These are phyloP conservation scores for Magnaporthales sp. DNA, from an alignment of 2,329 filamentous ascomycete species.

Conservation along the genomic window DNA sequence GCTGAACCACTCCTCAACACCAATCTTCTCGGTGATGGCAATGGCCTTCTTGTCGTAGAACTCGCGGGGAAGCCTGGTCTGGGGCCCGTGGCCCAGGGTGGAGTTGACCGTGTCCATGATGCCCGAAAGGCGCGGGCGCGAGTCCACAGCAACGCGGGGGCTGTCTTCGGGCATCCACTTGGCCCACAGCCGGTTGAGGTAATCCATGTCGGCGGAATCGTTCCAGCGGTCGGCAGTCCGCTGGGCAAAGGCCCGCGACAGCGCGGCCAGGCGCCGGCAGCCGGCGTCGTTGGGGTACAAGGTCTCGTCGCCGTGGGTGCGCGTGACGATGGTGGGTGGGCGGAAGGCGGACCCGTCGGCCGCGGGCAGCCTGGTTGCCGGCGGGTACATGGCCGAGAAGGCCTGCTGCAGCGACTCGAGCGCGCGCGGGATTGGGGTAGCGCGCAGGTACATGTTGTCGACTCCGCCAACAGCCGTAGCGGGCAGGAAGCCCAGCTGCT, in stretches of 20 bases:
- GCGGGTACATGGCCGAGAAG: slow-evolving; percentile 67
- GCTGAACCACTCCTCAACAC: slow-evolving; percentile 85
- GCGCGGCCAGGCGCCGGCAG: slow-evolving; percentile 63
- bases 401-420: slow-evolving; percentile 70
- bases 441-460: slow-evolving; percentile 62
- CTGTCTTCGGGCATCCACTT: slow-evolving; percentile 76
- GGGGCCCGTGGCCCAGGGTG: slow-evolving; percentile 73
- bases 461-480: slow-evolving; percentile 29
- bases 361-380: slow-evolving; percentile 26
- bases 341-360: slow-evolving; percentile 30
- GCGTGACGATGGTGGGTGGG: slow-evolving; percentile 56
- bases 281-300: slow-evolving; percentile 70
- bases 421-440: slow-evolving; percentile 67
- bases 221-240: slow-evolving; percentile 69
- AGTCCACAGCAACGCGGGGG: slow-evolving; percentile 70
- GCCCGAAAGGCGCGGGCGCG: slow-evolving; percentile 73
- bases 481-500: slow-evolving; percentile 66
- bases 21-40: slow-evolving; percentile 64
- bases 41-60: slow-evolving; percentile 76
- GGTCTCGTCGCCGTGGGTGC: slow-evolving; percentile 62
- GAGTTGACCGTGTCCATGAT: slow-evolving; percentile 94
- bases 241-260: slow-evolving; percentile 63
- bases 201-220: slow-evolving; percentile 68
- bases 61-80: slow-evolving; percentile 68
- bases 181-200: slow-evolving; percentile 67